These are phyloP conservation scores for Leccinum rimulosum DNA, from an alignment of 768 basidiomycete species.

Conservation along the genomic window DNA sequence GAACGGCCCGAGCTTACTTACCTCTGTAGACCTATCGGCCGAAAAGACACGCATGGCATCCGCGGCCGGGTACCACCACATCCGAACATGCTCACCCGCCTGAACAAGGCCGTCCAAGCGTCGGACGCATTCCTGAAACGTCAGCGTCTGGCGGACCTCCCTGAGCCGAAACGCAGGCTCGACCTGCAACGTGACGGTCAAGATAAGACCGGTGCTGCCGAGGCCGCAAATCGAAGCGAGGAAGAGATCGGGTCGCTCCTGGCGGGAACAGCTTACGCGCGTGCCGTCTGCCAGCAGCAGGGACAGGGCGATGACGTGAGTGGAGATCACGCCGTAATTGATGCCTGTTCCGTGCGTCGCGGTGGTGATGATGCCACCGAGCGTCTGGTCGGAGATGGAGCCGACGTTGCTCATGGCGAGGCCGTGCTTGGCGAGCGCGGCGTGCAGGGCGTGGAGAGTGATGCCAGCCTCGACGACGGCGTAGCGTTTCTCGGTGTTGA, in stretches of 20 bases:
- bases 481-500: slow-evolving; percentile 63
- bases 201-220: slow-evolving; percentile 86
- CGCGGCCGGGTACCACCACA: slow-evolving; percentile 93
- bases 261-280: slow-evolving; percentile 62
- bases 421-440: slow-evolving; percentile 55
- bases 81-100: slow-evolving; percentile 83
- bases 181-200: slow-evolving; percentile 73
- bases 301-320: slow-evolving; percentile 71
- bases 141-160: slow-evolving; percentile 61
- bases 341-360: slow-evolving; percentile 94
- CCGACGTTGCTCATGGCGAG: slow-evolving; percentile 93
- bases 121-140: slow-evolving; percentile 61
- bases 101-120: slow-evolving; percentile 53
- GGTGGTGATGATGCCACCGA: slow-evolving; percentile 90
- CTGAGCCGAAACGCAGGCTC: slow-evolving; percentile 79
- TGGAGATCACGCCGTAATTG: slow-evolving; percentile 75
- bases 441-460: slow-evolving; percentile 71
- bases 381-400: slow-evolving; percentile 94
- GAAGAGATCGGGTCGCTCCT: slow-evolving; percentile 72
- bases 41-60: slow-evolving; percentile 69
- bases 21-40: slow-evolving; percentile 75
- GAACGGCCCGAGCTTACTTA: slow-evolving; percentile 37
- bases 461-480: slow-evolving; percentile 78
- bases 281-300: slow-evolving; percentile 77
- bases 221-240: slow-evolving; percentile 87